Conservation (phyloP, 805 yeast genomes). For the Candida ortonii region DNA sequence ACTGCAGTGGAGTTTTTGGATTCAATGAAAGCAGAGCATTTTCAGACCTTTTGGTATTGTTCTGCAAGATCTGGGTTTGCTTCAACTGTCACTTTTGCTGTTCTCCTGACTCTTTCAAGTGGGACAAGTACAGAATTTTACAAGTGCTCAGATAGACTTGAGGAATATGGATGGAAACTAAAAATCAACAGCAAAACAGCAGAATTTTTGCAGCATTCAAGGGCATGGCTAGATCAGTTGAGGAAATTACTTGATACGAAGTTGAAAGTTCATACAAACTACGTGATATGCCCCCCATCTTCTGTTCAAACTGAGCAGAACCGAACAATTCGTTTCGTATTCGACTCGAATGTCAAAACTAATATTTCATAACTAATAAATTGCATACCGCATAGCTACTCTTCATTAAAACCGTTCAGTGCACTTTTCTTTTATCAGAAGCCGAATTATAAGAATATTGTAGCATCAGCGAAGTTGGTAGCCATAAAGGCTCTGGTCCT, state of each 20-base stretch:
- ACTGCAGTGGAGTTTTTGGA: constrained; percentile 14
- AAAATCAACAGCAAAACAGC: constrained; percentile 19
- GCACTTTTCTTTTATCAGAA: too few relatives aligned
- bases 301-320: too few relatives aligned
- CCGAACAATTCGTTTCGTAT: too few relatives aligned
- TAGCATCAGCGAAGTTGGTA: too few relatives aligned
- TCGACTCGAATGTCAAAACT: too few relatives aligned
- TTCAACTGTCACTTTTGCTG: constrained; percentile 12
- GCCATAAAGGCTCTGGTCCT: too few relatives aligned
- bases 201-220: constrained; percentile 16
- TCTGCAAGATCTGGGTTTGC: constrained; percentile 15
- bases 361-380: too few relatives aligned
- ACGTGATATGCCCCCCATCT: too few relatives aligned
- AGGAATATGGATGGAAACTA: constrained; percentile 19
- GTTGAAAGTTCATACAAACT: too few relatives aligned
- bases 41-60: constrained; percentile 21
- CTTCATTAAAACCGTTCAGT: too few relatives aligned
- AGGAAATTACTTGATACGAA: constrained; percentile 5
- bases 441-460: too few relatives aligned
- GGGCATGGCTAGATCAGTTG: constrained; percentile 18
- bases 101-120: constrained; percentile 9
- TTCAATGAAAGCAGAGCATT: constrained; percentile 19
- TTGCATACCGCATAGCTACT: too few relatives aligned
- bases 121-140: constrained; percentile 5
- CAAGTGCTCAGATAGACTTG: constrained; percentile 12